These are phyloP conservation scores for Barnettozyma hawaiiensis DNA, from an alignment of 1,139 yeast species.

Conservation along the genomic window DNA sequence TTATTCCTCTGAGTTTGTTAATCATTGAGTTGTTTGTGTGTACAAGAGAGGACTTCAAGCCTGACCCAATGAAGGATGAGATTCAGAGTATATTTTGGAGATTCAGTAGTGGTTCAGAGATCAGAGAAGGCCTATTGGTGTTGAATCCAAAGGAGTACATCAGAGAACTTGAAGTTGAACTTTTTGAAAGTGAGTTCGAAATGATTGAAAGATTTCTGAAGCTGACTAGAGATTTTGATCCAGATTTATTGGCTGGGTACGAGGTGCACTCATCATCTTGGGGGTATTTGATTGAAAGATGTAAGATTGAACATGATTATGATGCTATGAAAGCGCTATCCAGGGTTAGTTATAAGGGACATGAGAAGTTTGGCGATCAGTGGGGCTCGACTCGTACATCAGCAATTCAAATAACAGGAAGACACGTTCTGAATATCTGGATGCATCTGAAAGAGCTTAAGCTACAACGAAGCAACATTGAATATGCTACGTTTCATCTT, in stretches of 20 bases:
- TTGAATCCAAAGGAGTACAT: conserved; percentile 8
- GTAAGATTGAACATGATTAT: conserved; percentile 38
- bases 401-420: conserved; percentile 60
- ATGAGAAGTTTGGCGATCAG: conserved; percentile 56
- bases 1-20: conserved; percentile 47
- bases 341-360: conserved; percentile 43
- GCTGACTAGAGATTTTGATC: conserved; percentile 63
- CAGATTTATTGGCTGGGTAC: conserved; percentile 83
- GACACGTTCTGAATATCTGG: conserved; percentile 87
- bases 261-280: conserved; percentile 79
- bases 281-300: conserved; percentile 82
- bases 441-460: conserved; percentile 55
- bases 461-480: conserved; percentile 66
- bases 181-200: conserved; percentile 41
- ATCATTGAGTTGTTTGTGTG: conserved; percentile 64
- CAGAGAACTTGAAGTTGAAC: conserved; percentile 2
- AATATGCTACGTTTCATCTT: conserved; percentile 64
- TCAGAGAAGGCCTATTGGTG: conserved; percentile 17
- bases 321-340: conserved; percentile 51
- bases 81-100: conserved; percentile 60
- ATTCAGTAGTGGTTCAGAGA: conserved; percentile 40
- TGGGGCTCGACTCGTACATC: conserved; percentile 87
- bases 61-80: conserved; percentile 64
- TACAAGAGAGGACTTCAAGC: conserved; percentile 43
- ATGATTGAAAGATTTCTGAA: conserved; percentile 51